phyloP scores from a whole-genome alignment of 2,329 filamentous ascomycete species.

The Ustilaginoidea virens region DNA sequence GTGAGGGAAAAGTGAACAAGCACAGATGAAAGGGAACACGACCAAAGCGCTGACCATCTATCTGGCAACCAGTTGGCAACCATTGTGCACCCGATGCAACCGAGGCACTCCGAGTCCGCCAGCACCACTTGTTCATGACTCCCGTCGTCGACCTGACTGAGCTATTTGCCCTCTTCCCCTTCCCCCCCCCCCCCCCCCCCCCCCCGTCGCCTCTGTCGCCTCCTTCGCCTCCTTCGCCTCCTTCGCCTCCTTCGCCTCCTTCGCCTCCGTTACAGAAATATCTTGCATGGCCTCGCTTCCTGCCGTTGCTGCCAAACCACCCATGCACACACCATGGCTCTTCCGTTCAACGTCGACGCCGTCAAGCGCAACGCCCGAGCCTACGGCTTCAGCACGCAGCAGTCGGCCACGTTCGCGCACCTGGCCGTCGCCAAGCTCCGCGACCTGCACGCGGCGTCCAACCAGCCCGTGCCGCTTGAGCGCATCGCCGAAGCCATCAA shows the following conservation, averaged over 20 bases:
- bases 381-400: conserved; percentile 8
- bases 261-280: neutral
- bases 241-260: neutral
- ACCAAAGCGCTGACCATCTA: no score
- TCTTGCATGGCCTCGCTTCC: neutral
- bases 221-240: neutral
- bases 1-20: no score
- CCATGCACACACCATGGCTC: conserved; percentile 5
- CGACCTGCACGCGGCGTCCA: conserved; percentile 4
- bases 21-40: no score
- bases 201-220: neutral
- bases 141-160: no score
- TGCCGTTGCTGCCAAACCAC: neutral
- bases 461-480: conserved; percentile 6
- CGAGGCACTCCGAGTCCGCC: no score
- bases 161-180: neutral
- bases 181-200: no score
- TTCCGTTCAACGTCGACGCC: conserved; percentile 8
- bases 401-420: conserved; percentile 9
- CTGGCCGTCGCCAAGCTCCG: conserved; percentile 10
- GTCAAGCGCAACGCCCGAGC: conserved; percentile 8
- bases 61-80: no score
- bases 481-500: conserved; percentile 10
- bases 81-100: no score
- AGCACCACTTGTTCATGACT: no score